A percentile compares a stretch with the other conserved stretches of the same genome.
phyloP scores from a whole-genome alignment of 163 green algal species.

The Prototheca wickerhamii region DNA sequence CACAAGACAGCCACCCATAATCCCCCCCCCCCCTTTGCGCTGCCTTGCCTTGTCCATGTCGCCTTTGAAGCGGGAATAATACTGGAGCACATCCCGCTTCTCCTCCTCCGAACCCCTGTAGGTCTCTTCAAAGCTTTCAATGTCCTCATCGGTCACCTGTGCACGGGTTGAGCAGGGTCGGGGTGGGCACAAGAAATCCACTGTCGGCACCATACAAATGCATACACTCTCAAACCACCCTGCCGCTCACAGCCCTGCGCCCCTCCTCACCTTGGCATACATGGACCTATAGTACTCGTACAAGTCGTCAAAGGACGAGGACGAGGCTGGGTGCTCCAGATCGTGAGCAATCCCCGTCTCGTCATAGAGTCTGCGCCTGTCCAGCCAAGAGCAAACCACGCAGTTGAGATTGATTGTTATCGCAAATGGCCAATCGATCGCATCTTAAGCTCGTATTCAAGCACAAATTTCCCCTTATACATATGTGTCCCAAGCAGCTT shows the following conservation, averaged over 20 bases:
- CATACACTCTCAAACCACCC: background rate
- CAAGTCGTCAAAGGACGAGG: constrained; percentile 57
- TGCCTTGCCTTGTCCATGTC: constrained; percentile 69
- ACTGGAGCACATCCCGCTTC: constrained; percentile 49
- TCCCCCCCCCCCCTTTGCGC: background rate
- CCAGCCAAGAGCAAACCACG: background rate
- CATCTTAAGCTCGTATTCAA: background rate
- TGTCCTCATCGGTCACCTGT: constrained; percentile 67
- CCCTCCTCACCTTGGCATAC: constrained; percentile 43
- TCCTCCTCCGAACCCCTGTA: constrained; percentile 68
- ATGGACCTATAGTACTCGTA: constrained; percentile 70
- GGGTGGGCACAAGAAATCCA: background rate
- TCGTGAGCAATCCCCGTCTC: constrained; percentile 73
- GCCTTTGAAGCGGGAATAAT: constrained; percentile 57
- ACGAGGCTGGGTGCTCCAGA: constrained; percentile 49
- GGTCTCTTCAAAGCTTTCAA: constrained; percentile 55
- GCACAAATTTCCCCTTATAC: background rate
- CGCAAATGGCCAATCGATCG: too few species aligned
- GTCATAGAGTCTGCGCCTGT: constrained; percentile 84
- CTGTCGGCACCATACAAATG: background rate
- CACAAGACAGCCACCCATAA: too few species aligned
- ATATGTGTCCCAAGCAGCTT: constrained; percentile 10
- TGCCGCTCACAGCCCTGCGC: background rate
- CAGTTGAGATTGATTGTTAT: background rate
- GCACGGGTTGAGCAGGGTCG: background rate